Evolutionary conservation across 345 rosid genomes (phyloP).

Genomic region (Citrus maxima): DNA sequence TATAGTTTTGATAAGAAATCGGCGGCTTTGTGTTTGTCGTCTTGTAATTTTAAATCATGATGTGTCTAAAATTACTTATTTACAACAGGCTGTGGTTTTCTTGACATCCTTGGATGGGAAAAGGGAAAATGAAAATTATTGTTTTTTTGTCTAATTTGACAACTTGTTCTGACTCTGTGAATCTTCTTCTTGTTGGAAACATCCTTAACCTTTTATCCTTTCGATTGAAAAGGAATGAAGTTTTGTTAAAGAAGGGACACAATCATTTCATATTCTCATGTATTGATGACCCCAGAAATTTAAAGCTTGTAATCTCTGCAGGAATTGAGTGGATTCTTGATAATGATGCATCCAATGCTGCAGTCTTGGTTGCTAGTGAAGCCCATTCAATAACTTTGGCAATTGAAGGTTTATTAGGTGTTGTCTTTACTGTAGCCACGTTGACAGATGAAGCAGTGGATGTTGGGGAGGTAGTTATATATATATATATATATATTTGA

Average conservation of each 20-base stretch:
- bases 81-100: background rate
- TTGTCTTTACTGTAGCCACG: slow-evolving; percentile 89
- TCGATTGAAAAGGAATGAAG: background rate
- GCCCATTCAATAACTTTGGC: slow-evolving; percentile 97
- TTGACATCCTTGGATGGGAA: background rate
- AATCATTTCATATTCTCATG: background rate
- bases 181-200: background rate
- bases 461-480: slow-evolving; percentile 70
- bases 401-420: slow-evolving; percentile 92
- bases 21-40: background rate
- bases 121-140: background rate
- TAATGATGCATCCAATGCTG: slow-evolving; percentile 93
- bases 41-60: background rate
- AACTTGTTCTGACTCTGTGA: background rate
- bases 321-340: slow-evolving; percentile 99
- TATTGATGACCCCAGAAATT: slow-evolving; percentile 12
- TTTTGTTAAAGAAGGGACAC: background rate
- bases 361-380: slow-evolving; percentile 99
- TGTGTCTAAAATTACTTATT: background rate
- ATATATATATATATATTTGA: too few species aligned
- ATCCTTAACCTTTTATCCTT: background rate
- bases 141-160: background rate
- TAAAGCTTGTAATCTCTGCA: slow-evolving; percentile 28
- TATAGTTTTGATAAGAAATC: background rate
- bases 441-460: slow-evolving; percentile 96